Conservation (phyloP, 192 early-diverging fungal genomes). For the Coemansia sp. region DNA sequence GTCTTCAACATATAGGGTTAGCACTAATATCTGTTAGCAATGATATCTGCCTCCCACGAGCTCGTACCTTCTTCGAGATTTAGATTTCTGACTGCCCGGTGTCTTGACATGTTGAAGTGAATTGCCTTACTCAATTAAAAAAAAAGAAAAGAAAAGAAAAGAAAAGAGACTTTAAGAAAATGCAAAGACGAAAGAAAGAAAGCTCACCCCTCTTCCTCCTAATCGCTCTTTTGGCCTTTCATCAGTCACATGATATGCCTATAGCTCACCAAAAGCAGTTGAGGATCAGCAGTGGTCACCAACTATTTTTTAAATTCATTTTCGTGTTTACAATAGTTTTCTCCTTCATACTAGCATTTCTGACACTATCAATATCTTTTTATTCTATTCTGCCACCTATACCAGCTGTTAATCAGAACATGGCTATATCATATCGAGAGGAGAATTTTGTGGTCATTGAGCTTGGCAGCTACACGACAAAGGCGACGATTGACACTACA, state of each 20-base stretch:
- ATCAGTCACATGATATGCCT: background rate
- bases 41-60: background rate
- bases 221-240: background rate
- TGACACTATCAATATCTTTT: background rate
- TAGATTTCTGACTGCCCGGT: slow-evolving; percentile 48
- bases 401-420: background rate
- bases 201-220: background rate
- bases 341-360: background rate
- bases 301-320: background rate
- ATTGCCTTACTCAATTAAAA: background rate
- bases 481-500: slow-evolving; percentile 69
- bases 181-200: background rate
- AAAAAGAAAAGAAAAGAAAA: background rate
- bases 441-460: slow-evolving; percentile 87
- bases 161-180: slow-evolving; percentile 7
- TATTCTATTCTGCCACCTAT: background rate
- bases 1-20: background rate
- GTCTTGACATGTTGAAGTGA: slow-evolving; percentile 45
- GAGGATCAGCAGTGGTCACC: background rate
- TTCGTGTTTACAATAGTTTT: background rate
- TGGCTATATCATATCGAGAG: slow-evolving; percentile 61
- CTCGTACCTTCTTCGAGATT: slow-evolving; percentile 51
- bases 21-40: background rate
- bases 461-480: slow-evolving; percentile 76
- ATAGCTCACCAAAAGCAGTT: background rate